A percentile compares a stretch with the other conserved stretches of the same genome.
Conservation (phyloP, 148 eudicot genomes). For the Pharnaceum exiguum region DNA sequence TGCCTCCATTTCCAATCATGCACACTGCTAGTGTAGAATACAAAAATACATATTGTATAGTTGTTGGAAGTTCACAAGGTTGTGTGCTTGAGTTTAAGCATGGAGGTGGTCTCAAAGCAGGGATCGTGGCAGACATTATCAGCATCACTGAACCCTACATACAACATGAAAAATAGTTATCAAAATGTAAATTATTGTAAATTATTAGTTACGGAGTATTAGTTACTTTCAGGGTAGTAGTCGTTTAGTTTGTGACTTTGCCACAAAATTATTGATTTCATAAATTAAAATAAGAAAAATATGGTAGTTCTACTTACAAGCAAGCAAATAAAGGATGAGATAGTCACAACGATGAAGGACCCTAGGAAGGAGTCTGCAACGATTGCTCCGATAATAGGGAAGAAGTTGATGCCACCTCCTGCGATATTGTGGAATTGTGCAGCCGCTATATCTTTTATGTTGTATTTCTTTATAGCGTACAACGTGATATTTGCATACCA, state of each 20-base stretch:
- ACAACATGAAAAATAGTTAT: no score
- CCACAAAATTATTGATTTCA: no score
- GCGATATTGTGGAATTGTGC: conserved; percentile 45
- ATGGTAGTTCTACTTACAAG: conserved; percentile 34
- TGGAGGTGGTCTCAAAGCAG: conserved; percentile 28
- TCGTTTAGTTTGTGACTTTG: no score
- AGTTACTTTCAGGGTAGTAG: no score
- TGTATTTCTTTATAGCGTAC: conserved; percentile 40
- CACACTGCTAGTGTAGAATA: conserved; percentile 25
- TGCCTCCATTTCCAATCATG: conserved; percentile 37
- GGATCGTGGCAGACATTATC: conserved; percentile 28
- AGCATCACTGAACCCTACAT: conserved; percentile 33
- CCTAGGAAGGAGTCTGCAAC: conserved; percentile 47
- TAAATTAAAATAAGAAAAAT: not conserved
- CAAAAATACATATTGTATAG: conserved; percentile 25
- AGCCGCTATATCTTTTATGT: conserved; percentile 40
- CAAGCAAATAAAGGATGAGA: conserved; percentile 35
- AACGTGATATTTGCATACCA: conserved; percentile 44
- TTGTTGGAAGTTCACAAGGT: conserved; percentile 22
- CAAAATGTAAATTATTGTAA: no score
- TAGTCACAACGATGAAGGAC: conserved; percentile 35
- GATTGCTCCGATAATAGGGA: conserved; percentile 56
- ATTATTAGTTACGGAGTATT: no score
- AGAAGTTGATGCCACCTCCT: conserved; percentile 33
- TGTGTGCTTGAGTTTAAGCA: conserved; percentile 9